Evolutionary conservation across 139 green algal species (phyloP).

Genomic region (Tetraselmis chui): DNA sequence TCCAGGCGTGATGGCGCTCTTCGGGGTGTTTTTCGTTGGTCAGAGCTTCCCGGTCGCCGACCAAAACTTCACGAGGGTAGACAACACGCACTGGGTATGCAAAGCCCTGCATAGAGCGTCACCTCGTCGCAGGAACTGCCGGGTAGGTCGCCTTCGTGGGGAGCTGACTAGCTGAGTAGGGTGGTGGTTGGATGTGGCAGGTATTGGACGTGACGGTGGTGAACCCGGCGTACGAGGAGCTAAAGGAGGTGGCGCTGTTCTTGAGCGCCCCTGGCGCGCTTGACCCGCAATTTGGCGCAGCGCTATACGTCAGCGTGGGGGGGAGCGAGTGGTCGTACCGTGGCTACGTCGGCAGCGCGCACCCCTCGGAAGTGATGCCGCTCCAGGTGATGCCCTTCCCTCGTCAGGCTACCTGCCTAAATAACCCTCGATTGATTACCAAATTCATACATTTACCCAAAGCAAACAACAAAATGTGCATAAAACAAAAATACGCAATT

Average conservation of each 20-base stretch:
- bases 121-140: not conserved
- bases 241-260: conserved; percentile 36
- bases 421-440: too few species aligned
- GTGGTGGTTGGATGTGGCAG: not conserved
- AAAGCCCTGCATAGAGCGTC: not conserved
- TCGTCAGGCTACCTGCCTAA: too few species aligned
- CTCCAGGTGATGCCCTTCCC: too few species aligned
- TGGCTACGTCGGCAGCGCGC: conserved; percentile 37
- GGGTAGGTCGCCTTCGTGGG: not conserved
- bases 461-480: too few species aligned
- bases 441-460: too few species aligned
- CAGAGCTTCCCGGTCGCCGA: conserved; percentile 21
- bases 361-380: conserved; percentile 46
- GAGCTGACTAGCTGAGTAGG: not conserved
- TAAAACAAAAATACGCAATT: too few species aligned
- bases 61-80: conserved; percentile 19
- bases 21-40: conserved; percentile 31
- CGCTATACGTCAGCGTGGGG: conserved; percentile 41
- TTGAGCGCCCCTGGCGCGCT: conserved; percentile 17
- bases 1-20: too few species aligned
- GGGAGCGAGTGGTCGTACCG: conserved; percentile 39
- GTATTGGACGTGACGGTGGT: conserved; percentile 34
- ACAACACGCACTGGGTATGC: conserved; percentile 32
- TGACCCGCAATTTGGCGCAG: too few species aligned
- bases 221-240: conserved; percentile 26